Base-by-base conservation (phyloP, 2,329 filamentous ascomycete genomes). In the Beauveria bassiana region DNA sequence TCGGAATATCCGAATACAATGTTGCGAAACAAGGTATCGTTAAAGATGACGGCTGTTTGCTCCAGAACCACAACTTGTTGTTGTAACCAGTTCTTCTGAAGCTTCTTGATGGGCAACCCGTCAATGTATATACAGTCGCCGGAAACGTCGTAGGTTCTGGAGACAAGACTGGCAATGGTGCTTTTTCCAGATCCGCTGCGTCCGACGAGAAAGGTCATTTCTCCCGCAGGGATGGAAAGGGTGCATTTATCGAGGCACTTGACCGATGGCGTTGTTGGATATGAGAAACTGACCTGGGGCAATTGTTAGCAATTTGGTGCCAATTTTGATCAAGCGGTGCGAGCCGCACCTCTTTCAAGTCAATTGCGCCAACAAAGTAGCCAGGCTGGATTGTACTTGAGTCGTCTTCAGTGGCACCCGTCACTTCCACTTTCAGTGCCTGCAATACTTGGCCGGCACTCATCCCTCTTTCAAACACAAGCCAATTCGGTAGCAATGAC, bases 131-230 rank as follows among this genome's bases (percentile, higher is more conserved):
- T 86, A 0, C 82, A 72, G 0, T 93, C 93, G 0, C 75, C 75
- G 0, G 75, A 72, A 0, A 90, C 84, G 7, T 83, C 77, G 69
- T 97, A 96, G 67, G 96, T 89, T 14, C 87, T 84, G 56, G 92
- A 79, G 0, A 98, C 79, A 0, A 98, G 79, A 69, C 91, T 91
- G 1, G 88, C 87, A 1, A 98, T 70, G 0, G 93, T 98, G 67
- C 91, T 96, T 72, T 98, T 98, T 0, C 93, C 93, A 2, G 91
- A 96, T 0, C 95, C 95, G 68, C 91, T 96, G 68, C 82, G 83
- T 0, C 93, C 95, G 55, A 97, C 84, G 2, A 98, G 79, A 68
- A 95, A 97, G 0, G 86, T 91, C 3, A 88, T 85, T 64, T 89
- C 79, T 0, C 89, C 87, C 0, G 87, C 80, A 0, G 86, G 83